These are phyloP conservation scores for Pyrenopolyporus hunteri DNA, from an alignment of 495 filamentous ascomycete genomes.

Conservation along the genomic window DNA sequence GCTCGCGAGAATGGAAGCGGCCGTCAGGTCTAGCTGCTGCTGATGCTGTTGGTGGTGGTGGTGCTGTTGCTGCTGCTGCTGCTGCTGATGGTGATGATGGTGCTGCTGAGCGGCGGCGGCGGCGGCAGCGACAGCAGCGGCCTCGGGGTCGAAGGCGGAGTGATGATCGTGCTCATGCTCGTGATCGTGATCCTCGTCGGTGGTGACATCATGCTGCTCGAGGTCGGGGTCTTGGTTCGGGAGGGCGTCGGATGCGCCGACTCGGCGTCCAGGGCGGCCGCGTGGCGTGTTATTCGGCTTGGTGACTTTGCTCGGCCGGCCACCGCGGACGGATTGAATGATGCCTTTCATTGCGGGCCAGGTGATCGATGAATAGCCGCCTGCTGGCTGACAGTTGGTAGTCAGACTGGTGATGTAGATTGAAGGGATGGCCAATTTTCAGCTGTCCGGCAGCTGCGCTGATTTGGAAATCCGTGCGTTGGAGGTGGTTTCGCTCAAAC, in stretches of 20 bases:
- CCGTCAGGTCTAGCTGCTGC: constrained; percentile 40
- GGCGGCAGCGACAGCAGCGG: constrained; percentile 45
- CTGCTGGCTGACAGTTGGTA: constrained; percentile 48
- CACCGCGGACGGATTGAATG: constrained; percentile 46
- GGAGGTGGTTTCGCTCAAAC: too few species aligned
- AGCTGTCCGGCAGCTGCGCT: constrained; percentile 40
- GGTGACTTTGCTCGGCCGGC: constrained; percentile 52
- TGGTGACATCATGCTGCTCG: constrained; percentile 15
- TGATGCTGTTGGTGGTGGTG: constrained; percentile 37
- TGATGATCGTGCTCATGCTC: constrained; percentile 25
- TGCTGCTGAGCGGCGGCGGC: constrained; percentile 35
- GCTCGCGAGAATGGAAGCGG: constrained; percentile 41
- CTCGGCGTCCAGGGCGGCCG: constrained; percentile 34
- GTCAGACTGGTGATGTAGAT: constrained; percentile 35
- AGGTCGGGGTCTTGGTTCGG: constrained; percentile 35
- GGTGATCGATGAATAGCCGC: constrained; percentile 30
- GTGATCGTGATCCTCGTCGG: constrained; percentile 29
- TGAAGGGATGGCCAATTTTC: constrained; percentile 25
- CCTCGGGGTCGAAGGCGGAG: constrained; percentile 41
- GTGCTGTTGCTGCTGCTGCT: constrained; percentile 35
- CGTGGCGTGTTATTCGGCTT: constrained; percentile 41
- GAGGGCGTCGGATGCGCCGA: constrained; percentile 34
- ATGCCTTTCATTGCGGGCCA: constrained; percentile 42
- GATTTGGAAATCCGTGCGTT: too few species aligned
- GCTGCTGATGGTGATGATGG: constrained; percentile 14